Conservation (phyloP, 23 red algal species). For the Gracilariopsis chorda region DNA sequence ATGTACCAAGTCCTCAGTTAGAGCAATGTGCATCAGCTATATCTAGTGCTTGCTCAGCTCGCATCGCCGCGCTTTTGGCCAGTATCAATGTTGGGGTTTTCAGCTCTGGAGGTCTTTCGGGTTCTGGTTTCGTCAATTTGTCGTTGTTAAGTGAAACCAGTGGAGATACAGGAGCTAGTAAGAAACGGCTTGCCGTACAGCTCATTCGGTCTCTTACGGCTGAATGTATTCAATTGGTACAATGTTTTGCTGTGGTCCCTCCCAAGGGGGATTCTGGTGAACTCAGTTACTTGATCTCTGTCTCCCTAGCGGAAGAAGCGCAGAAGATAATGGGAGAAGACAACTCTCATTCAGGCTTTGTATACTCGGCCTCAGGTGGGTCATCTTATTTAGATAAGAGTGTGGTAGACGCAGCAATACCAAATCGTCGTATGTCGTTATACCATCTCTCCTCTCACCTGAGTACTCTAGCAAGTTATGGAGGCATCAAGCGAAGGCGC, state of each 20-base stretch:
- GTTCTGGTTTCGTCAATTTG: not conserved
- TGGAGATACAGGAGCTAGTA: not conserved
- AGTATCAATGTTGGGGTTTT: not conserved
- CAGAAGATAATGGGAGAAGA: slow-evolving; percentile 43
- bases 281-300: slow-evolving; percentile 39
- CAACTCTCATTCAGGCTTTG: not conserved
- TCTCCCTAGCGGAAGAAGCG: slow-evolving; percentile 54
- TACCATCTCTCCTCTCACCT: not conserved
- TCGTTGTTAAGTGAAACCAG: not conserved
- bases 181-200: not conserved
- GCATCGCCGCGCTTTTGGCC: slow-evolving; percentile 21
- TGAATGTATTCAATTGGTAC: slow-evolving; percentile 33
- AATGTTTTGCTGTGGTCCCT: slow-evolving; percentile 24
- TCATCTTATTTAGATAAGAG: not conserved
- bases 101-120: not conserved
- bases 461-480: not conserved
- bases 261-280: slow-evolving; percentile 44
- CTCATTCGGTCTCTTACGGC: not conserved
- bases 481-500: not conserved
- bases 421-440: not conserved
- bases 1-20: not conserved
- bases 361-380: not conserved
- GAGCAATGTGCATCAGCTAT: slow-evolving; percentile 28
- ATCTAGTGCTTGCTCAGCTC: slow-evolving; percentile 33
- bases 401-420: not conserved